Conservation (phyloP, 1,284 basidiomycete species). For the Fistulinella staudtii region DNA sequence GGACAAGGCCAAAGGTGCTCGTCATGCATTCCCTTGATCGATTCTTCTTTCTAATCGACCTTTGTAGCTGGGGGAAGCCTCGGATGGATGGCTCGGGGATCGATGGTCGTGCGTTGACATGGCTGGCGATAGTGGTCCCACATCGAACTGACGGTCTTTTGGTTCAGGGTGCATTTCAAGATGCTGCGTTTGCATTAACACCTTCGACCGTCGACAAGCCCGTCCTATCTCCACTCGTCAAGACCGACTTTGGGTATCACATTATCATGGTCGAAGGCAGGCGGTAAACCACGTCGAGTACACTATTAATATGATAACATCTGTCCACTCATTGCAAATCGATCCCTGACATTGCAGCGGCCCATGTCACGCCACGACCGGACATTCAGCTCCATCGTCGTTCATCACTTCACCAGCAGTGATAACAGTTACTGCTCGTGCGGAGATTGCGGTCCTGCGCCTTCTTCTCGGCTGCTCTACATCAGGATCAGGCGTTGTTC, state of each 20-base stretch:
- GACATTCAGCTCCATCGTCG: constrained; percentile 31
- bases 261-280: constrained; percentile 86
- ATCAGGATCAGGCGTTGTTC: constrained; percentile 62
- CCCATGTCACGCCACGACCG: constrained; percentile 19
- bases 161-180: constrained; percentile 67
- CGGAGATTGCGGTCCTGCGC: constrained; percentile 32
- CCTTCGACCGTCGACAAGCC: constrained; percentile 80
- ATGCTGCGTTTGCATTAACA: constrained; percentile 72
- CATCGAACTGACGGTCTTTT: not conserved
- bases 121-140: not conserved
- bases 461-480: constrained; percentile 47
- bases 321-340: constrained; percentile 9
- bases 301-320: constrained; percentile 22
- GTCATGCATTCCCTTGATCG: not conserved
- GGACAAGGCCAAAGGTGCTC: constrained; percentile 78
- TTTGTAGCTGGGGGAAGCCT: constrained; percentile 75
- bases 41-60: constrained; percentile 6
- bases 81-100: constrained; percentile 80
- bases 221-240: constrained; percentile 63
- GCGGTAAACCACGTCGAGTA: constrained; percentile 41
- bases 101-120: constrained; percentile 58
- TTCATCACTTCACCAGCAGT: constrained; percentile 38
- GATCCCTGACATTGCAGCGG: not conserved
- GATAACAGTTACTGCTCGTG: constrained; percentile 34
- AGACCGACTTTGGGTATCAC: constrained; percentile 82